Conservation (phyloP, 2,329 filamentous ascomycete genomes). For the Calonectria naviculata region DNA sequence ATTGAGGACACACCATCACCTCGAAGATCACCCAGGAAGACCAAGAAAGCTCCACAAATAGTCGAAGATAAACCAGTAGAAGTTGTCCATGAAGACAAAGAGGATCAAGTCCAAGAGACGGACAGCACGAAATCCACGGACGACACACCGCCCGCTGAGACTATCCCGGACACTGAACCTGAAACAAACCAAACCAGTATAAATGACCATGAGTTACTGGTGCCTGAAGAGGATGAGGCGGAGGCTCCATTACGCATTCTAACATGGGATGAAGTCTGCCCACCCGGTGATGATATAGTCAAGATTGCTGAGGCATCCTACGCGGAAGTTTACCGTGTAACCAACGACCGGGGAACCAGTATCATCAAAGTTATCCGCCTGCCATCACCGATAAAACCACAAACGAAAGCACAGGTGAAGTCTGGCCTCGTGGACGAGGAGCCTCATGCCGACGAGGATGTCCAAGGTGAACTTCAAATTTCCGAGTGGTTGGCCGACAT, state of each 20-base stretch:
- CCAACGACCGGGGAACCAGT: constrained; percentile 68
- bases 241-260: constrained; percentile 54
- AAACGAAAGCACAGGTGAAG: constrained; percentile 66
- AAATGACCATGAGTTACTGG: not conserved
- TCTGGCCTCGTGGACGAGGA: constrained; percentile 69
- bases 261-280: constrained; percentile 69
- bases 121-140: not conserved
- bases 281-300: constrained; percentile 61
- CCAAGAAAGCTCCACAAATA: constrained; percentile 10
- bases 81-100: not conserved
- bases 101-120: not conserved
- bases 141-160: not conserved
- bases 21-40: constrained; percentile 28
- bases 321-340: constrained; percentile 73
- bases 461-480: constrained; percentile 70
- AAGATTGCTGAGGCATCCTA: constrained; percentile 77
- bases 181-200: constrained; percentile 1
- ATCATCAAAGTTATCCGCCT: constrained; percentile 75
- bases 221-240: constrained; percentile 23
- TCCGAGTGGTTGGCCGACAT: constrained; percentile 73
- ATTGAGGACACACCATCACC: constrained; percentile 35
- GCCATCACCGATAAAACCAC: constrained; percentile 65
- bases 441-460: constrained; percentile 64
- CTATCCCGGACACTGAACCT: not conserved
- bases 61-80: constrained; percentile 25